These are phyloP conservation scores for Erigeron canadensis DNA, from an alignment of 129 eudicot genomes.

Conservation along the genomic window DNA sequence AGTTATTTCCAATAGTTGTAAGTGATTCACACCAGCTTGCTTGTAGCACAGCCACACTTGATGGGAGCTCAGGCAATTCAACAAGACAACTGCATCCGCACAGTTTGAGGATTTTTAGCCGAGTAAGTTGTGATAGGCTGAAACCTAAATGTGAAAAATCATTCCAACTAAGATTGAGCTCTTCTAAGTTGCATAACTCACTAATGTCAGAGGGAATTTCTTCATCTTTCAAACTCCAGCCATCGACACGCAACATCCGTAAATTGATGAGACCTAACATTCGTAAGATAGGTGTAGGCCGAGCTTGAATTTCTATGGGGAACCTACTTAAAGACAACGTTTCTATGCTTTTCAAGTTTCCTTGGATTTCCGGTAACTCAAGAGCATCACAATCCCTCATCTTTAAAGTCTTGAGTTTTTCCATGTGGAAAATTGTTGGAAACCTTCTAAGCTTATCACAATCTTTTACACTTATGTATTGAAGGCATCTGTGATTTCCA, in stretches of 20 bases:
- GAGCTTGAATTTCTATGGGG: background rate
- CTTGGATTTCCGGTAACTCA: background rate
- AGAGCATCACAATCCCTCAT: background rate
- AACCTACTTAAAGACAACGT: background rate
- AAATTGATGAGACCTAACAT: no score
- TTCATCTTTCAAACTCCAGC: background rate
- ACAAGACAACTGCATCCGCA: background rate
- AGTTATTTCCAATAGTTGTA: background rate
- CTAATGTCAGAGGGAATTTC: background rate
- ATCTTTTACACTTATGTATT: background rate
- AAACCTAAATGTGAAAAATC: background rate
- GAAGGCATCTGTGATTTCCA: constrained; percentile 4
- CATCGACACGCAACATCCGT: background rate
- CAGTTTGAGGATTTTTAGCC: background rate
- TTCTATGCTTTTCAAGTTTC: background rate
- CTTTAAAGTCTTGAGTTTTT: background rate
- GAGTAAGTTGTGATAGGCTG: background rate
- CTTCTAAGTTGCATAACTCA: background rate
- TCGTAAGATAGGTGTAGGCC: background rate
- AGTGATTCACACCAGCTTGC: background rate
- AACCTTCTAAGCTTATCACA: background rate
- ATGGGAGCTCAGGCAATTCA: background rate
- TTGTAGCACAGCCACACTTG: background rate
- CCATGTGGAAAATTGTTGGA: background rate
- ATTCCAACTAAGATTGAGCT: background rate